Evolutionary conservation across 2,329 filamentous ascomycete genomes (phyloP), one percentile per base, ranked within the genome.

Genomic region (Penicillium vulpinum): DNA sequence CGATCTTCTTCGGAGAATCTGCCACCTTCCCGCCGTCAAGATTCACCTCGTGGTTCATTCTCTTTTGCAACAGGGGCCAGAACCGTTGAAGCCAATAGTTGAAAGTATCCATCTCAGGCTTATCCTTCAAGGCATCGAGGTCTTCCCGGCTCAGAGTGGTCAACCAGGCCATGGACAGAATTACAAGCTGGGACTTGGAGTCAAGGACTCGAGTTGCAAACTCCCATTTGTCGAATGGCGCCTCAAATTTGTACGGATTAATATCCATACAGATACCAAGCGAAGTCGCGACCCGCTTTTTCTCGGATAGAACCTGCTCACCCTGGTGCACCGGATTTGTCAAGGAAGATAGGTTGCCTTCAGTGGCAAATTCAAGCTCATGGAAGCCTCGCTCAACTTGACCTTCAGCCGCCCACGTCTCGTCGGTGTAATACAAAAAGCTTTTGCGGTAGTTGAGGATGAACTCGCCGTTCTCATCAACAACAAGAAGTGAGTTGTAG

Each of bases 391-490:
- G 65, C 50, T 69, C 67, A n/a, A 68, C 66, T 44, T 66, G 61
- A 3, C 82, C 81, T 73, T 85, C 83, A 16, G 75, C 66, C 2
- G 85, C 83, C 85, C 85, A 88, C 1, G 81, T 83, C 65, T 87
- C 85, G 64, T 88, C 85, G 8, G 85, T 87, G 71, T 85, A 87
- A 75, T 87, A 88, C 58, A 88, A 79, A 63, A 87, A 87, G 11
- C 79, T 78, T 69, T 88, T 88, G 60, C 85, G 82, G 71, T 88
- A 87, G 66, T 86, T 85, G 43, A 77, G 73, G 13, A 87, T 63
- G 3, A 85, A 73, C n/a, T 77, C 65, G 4, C 85, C 85, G 0
- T 68, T 62, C 4, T 83, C 79, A n/a, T 78, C 77, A 26, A 87
- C 78, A 24, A 85, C 82, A 18, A 88, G 78, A 4, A 82, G 79